A percentile compares a stretch with the other conserved stretches of the same genome.
Conservation (phyloP, 805 yeast species). For the Candida dajiaensis region DNA sequence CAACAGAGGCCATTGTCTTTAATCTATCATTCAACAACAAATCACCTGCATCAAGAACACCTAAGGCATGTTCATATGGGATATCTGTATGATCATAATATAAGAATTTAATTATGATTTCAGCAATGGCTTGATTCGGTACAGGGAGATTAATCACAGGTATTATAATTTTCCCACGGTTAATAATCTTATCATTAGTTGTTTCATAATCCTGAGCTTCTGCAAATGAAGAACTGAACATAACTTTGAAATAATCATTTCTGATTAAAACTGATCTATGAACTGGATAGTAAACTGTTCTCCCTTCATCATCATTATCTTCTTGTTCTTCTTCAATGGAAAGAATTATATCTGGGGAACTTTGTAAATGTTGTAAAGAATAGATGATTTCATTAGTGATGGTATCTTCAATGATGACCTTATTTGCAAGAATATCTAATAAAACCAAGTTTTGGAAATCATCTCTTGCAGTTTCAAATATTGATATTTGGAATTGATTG, state of each 20-base stretch:
- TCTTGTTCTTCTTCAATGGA: conserved; percentile 27
- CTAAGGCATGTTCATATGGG: conserved; percentile 45
- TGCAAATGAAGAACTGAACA: conserved; percentile 49
- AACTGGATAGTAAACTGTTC: conserved; percentile 47
- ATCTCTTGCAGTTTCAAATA: conserved; percentile 17
- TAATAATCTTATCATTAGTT: conserved; percentile 9
- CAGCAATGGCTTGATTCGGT: conserved; percentile 34
- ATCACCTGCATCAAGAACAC: conserved; percentile 55
- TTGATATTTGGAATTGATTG: conserved; percentile 21
- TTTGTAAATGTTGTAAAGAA: conserved; percentile 12
- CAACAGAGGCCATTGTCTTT: conserved; percentile 55
- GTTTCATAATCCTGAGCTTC: conserved; percentile 25
- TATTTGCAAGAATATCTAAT: conserved; percentile 13
- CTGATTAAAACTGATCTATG: conserved; percentile 57
- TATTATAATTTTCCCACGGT: conserved; percentile 11
- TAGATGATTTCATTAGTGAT: conserved; percentile 7
- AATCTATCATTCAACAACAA: conserved; percentile 50
- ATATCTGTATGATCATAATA: conserved; percentile 57
- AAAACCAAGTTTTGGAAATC: conserved; percentile 17
- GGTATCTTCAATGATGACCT: conserved; percentile 2
- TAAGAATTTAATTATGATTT: conserved; percentile 46
- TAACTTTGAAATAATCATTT: conserved; percentile 56
- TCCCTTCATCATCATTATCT: no score
- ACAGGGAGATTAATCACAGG: conserved; percentile 30
- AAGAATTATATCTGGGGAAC: conserved; percentile 44